Conservation (phyloP, 1,139 yeast species). For the Yamadazyma taylorii region DNA sequence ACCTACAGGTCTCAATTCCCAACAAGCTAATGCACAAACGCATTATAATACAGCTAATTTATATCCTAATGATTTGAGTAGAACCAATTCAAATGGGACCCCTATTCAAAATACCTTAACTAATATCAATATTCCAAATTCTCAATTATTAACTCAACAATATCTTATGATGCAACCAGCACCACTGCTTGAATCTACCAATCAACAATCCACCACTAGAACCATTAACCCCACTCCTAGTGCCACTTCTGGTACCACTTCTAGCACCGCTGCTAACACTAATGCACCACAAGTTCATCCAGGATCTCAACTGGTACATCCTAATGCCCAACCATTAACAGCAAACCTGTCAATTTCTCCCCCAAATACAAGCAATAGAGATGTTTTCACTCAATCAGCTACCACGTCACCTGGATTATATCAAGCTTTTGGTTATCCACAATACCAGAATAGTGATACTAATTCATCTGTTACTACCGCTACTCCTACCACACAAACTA, state of each 20-base stretch:
- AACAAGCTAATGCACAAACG: conserved; percentile 7
- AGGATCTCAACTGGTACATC: conserved; percentile 2
- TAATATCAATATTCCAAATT: not conserved
- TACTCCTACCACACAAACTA: not conserved
- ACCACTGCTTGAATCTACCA: conserved; percentile 7
- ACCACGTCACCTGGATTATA: conserved; percentile 30
- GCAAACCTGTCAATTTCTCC: conserved; percentile 12
- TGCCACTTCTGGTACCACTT: too few species aligned
- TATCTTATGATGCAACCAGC: conserved; percentile 18
- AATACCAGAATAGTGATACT: conserved; percentile 6
- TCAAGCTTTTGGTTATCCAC: conserved; percentile 19
- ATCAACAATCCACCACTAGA: conserved; percentile 2
- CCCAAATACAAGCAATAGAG: conserved; percentile 14
- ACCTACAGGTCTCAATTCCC: conserved; percentile 5
- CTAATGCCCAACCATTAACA: conserved; percentile 2
- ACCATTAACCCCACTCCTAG: too few species aligned
- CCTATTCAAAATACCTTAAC: conserved; percentile 4
- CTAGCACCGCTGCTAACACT: not conserved
- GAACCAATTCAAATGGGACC: conserved; percentile 13
- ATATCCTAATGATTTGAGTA: conserved; percentile 9
- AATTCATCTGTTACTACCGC: too few species aligned
- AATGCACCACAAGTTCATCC: conserved; percentile 3
- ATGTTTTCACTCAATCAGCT: conserved; percentile 19
- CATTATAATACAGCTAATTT: not conserved
- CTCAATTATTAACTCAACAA: conserved; percentile 15